phyloP scores from a whole-genome alignment of 345 rosid species.

The Crucihimalaya himalaica region DNA sequence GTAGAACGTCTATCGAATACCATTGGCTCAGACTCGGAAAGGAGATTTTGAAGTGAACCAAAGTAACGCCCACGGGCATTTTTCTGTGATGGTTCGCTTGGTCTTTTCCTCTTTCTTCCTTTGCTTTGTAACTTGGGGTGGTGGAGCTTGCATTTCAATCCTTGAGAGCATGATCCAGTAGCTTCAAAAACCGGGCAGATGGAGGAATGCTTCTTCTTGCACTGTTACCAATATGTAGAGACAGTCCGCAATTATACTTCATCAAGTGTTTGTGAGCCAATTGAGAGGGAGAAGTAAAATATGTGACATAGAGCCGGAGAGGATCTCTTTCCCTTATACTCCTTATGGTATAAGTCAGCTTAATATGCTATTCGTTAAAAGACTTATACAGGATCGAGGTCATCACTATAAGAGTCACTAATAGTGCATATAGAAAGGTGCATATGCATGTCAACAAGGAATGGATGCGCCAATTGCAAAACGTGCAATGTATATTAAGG shows the following conservation, averaged over 20 bases:
- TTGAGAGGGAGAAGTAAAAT: constrained; percentile 14
- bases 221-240: constrained; percentile 61
- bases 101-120: constrained; percentile 64
- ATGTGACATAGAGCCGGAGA: constrained; percentile 9
- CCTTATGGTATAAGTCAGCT: constrained; percentile 14
- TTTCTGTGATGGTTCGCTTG: constrained; percentile 44
- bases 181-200: constrained; percentile 73
- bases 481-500: constrained; percentile 13
- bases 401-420: not conserved
- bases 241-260: constrained; percentile 38
- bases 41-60: constrained; percentile 40
- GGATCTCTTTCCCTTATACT: constrained; percentile 7
- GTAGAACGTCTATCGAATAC: constrained; percentile 42
- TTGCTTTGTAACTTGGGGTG: constrained; percentile 68
- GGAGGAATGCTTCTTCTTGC: constrained; percentile 91
- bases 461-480: constrained; percentile 4
- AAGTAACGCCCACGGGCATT: constrained; percentile 65
- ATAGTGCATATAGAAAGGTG: not conserved
- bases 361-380: not conserved
- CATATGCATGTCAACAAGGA: constrained; percentile 24
- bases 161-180: constrained; percentile 72
- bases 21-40: constrained; percentile 42
- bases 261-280: constrained; percentile 29
- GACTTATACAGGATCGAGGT: not conserved
- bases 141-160: constrained; percentile 83